A percentile compares a stretch with the other conserved stretches of the same genome.
These are phyloP conservation scores for Ogataea populi-albae DNA, from an alignment of 805 yeast species.

Conservation along the genomic window DNA sequence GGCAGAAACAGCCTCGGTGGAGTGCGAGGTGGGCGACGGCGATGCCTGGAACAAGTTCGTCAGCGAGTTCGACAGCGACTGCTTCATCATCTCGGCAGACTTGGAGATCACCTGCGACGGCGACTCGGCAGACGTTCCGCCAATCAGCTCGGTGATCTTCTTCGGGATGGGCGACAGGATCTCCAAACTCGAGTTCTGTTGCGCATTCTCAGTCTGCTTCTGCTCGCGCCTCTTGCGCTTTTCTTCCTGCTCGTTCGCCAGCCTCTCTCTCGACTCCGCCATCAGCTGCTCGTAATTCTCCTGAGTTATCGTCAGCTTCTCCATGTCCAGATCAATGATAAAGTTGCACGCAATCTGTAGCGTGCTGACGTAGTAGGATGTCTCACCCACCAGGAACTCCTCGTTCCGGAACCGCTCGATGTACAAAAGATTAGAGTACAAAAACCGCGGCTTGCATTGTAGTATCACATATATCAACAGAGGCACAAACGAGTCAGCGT, in stretches of 20 bases:
- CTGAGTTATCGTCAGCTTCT: conserved; percentile 58
- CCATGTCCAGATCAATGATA: conserved; percentile 56
- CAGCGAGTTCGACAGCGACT: conserved; percentile 31
- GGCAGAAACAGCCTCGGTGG: conserved; percentile 3
- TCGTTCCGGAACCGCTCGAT: conserved; percentile 81
- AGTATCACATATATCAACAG: conserved; percentile 74
- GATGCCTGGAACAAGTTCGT: conserved; percentile 19
- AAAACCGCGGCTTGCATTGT: conserved; percentile 58
- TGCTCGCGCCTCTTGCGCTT: conserved; percentile 13
- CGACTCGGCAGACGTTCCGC: conserved; percentile 24
- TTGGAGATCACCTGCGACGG: conserved; percentile 36
- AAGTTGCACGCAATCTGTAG: conserved; percentile 85
- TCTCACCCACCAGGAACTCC: conserved; percentile 79
- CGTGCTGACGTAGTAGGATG: conserved; percentile 88
- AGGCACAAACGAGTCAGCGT: conserved; percentile 95
- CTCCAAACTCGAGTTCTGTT: conserved; percentile 5
- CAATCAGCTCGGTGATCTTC: conserved; percentile 23
- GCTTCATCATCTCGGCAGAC: conserved; percentile 37
- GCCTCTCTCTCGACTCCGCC: conserved; percentile 40
- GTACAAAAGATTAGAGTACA: conserved; percentile 79
- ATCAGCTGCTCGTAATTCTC: conserved; percentile 56
- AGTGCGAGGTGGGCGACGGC: conserved; percentile 13
- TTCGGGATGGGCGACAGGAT: conserved; percentile 26
- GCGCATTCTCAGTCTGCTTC: conserved; percentile 7
- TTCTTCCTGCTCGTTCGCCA: conserved; percentile 30